Percentiles rank a stretch among this genome's conserved stretches.
Evolutionary conservation across 2,329 filamentous ascomycete species (phyloP).

Genomic region (Fusarium camptoceras): DNA sequence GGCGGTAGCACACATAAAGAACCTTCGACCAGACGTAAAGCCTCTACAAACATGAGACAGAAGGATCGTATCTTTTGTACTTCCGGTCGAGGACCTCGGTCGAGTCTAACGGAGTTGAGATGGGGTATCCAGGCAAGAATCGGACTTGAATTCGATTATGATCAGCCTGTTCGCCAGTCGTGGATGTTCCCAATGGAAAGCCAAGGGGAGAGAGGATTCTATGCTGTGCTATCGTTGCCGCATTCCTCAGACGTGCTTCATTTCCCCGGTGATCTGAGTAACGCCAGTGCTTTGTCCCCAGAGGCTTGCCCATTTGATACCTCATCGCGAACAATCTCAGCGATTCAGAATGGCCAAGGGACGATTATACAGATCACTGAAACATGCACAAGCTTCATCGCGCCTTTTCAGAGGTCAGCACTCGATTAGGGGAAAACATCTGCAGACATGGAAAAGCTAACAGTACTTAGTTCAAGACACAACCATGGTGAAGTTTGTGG

Average conservation of each 20-base stretch:
- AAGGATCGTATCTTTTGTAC: slow-evolving; percentile 73
- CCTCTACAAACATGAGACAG: slow-evolving; percentile 43
- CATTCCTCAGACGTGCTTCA: slow-evolving; percentile 61
- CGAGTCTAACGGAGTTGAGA: slow-evolving; percentile 75
- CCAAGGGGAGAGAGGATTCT: slow-evolving; percentile 38
- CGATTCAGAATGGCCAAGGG: slow-evolving; percentile 52
- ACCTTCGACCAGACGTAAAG: slow-evolving; percentile 12
- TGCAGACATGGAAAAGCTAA: slow-evolving; percentile 25
- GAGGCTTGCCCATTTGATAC: slow-evolving; percentile 63
- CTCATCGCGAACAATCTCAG: slow-evolving; percentile 63
- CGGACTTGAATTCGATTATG: slow-evolving; percentile 66
- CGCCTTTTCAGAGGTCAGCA: slow-evolving; percentile 49
- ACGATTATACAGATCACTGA: slow-evolving; percentile 68
- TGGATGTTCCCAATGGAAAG: slow-evolving; percentile 61
- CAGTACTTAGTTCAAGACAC: slow-evolving; percentile 45
- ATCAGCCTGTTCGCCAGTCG: slow-evolving; percentile 60
- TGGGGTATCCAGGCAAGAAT: slow-evolving; percentile 77
- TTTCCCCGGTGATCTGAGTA: slow-evolving; percentile 61
- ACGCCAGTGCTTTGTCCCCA: slow-evolving; percentile 57
- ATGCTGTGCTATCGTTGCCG: slow-evolving; percentile 62
- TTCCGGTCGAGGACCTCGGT: slow-evolving; percentile 71
- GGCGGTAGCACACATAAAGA: slow-evolving; percentile 5
- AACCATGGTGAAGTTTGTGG: slow-evolving; percentile 50
- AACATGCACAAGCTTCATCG: slow-evolving; percentile 56
- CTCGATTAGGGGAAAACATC: not conserved